phyloP scores from a whole-genome alignment of 2,329 filamentous ascomycete genomes.

The Botrytis squamosa region DNA sequence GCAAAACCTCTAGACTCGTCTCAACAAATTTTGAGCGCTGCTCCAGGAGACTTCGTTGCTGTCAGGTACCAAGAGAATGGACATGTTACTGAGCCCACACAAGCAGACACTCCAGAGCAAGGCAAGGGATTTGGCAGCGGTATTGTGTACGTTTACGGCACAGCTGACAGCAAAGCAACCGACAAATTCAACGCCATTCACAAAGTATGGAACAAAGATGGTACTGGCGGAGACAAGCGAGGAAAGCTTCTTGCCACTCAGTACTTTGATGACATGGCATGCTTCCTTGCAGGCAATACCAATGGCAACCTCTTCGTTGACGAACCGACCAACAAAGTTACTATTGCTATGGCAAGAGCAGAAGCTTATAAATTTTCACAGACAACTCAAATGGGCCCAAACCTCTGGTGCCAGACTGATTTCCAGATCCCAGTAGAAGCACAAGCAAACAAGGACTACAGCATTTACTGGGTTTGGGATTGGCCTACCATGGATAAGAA shows the following conservation, averaged over 20 bases:
- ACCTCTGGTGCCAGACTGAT: constrained; percentile 79
- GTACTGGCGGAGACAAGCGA: constrained; percentile 75
- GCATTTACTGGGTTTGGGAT: constrained; percentile 96
- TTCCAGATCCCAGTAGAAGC: constrained; percentile 69
- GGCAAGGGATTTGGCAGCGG: constrained; percentile 65
- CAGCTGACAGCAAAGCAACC: constrained; percentile 50
- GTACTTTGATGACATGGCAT: constrained; percentile 87
- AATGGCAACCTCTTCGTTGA: constrained; percentile 9
- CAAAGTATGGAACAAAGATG: constrained; percentile 73
- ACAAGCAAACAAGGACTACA: constrained; percentile 64
- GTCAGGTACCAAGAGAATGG: constrained; percentile 73
- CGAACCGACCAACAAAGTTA: not conserved
- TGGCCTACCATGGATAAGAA: constrained; percentile 64
- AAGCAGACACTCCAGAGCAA: constrained; percentile 36
- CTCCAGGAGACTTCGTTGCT: constrained; percentile 62
- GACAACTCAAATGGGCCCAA: constrained; percentile 49
- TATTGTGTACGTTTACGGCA: constrained; percentile 74
- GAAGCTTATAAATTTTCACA: constrained; percentile 50
- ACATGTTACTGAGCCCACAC: constrained; percentile 62
- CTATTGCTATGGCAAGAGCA: constrained; percentile 49
- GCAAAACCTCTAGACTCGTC: not conserved
- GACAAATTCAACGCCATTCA: constrained; percentile 65
- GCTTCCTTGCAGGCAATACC: constrained; percentile 54
- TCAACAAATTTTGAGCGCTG: constrained; percentile 42
- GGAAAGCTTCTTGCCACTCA: constrained; percentile 74